Conservation (phyloP, 2,329 filamentous ascomycete species). For the Claviceps paspali region DNA sequence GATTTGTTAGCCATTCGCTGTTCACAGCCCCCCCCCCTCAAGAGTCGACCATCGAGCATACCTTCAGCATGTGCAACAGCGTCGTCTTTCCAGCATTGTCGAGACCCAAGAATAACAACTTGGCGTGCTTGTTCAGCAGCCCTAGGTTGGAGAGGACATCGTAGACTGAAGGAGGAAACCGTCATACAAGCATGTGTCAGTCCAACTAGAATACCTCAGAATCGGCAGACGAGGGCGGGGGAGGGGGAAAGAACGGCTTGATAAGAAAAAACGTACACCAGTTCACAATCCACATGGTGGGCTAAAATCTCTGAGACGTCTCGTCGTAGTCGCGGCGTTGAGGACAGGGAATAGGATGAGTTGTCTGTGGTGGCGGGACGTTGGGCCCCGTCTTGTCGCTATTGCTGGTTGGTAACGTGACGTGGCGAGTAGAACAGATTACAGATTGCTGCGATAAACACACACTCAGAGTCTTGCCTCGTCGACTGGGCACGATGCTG, state of each 20-base stretch:
- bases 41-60: constrained; percentile 23
- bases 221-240: constrained; percentile 3
- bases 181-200: constrained; percentile 17
- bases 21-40: neutral
- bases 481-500: neutral
- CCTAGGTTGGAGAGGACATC: constrained; percentile 78
- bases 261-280: constrained; percentile 68
- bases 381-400: constrained; percentile 2
- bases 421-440: constrained; percentile 4
- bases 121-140: constrained; percentile 88
- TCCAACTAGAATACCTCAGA: constrained; percentile 5
- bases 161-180: constrained; percentile 42
- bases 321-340: constrained; percentile 6
- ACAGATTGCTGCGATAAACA: constrained; percentile 3
- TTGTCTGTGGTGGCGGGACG: constrained; percentile 9
- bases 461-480: neutral
- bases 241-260: constrained; percentile 4
- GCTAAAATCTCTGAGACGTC: constrained; percentile 5
- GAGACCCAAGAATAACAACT: constrained; percentile 83
- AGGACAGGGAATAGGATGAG: constrained; percentile 8
- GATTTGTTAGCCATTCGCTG: constrained; percentile 11
- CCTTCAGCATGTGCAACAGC: constrained; percentile 89
- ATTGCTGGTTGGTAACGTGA: constrained; percentile 4
- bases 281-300: constrained; percentile 81
- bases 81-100: constrained; percentile 95